phyloP scores from a whole-genome alignment of 2,329 filamentous ascomycete species.

The Boeremia lycopersici region DNA sequence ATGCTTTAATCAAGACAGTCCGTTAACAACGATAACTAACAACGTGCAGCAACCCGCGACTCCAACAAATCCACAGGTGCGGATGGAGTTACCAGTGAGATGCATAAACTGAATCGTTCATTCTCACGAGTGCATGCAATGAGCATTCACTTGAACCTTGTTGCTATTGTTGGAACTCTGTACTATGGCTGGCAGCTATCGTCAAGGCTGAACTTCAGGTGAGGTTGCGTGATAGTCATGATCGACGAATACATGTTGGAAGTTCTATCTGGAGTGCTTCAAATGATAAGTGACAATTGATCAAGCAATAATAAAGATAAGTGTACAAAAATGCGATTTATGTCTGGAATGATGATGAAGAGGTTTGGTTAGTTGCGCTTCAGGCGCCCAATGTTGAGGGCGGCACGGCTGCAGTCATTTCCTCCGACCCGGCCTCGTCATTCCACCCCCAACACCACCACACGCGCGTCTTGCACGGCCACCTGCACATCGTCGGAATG shows the following conservation, averaged over 20 bases:
- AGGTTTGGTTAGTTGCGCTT: not conserved
- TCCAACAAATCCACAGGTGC: constrained; percentile 3
- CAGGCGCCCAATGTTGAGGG: not conserved
- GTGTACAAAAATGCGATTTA: too few species aligned
- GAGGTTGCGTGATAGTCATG: not conserved
- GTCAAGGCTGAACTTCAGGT: constrained; percentile 21
- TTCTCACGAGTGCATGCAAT: constrained; percentile 51
- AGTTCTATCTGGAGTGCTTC: not conserved
- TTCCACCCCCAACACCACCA: not conserved
- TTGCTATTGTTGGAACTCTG: constrained; percentile 42
- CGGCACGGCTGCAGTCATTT: constrained; percentile 1
- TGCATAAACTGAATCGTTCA: constrained; percentile 35
- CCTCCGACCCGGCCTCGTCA: constrained; percentile 1
- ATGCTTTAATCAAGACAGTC: not conserved
- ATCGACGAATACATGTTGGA: not conserved
- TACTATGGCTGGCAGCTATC: constrained; percentile 36
- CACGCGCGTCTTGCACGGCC: not conserved
- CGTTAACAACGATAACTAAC: not conserved
- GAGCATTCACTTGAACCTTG: constrained; percentile 52
- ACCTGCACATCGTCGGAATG: constrained; percentile 21
- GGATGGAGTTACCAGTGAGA: constrained; percentile 18
- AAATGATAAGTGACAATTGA: not conserved
- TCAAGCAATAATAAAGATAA: too few species aligned
- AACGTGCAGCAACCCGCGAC: constrained; percentile 25
- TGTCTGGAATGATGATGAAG: not conserved